Evolutionary conservation across 23 red algal species (phyloP).

Genomic region (Cyanidiococcus yangmingshanensis): DNA sequence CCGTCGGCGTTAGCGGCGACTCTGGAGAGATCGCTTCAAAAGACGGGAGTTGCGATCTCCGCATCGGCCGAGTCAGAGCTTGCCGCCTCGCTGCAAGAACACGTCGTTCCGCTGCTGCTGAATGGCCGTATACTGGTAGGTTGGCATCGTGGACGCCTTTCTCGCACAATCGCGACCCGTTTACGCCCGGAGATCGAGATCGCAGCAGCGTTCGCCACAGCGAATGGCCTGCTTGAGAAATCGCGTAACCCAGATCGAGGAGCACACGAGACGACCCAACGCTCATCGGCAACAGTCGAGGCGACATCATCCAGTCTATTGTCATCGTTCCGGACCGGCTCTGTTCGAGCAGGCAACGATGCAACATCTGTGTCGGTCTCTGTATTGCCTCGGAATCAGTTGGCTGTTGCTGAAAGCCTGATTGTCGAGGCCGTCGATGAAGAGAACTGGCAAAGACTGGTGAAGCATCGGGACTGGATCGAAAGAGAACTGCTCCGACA

Average conservation of each 20-base stretch:
- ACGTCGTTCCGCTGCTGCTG: conserved; percentile 4
- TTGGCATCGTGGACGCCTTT: conserved; percentile 12
- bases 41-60: neutral
- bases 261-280: neutral
- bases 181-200: conserved; percentile 6
- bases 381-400: neutral
- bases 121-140: neutral
- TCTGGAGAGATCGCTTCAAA: neutral
- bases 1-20: conserved; percentile 6
- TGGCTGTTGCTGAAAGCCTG: neutral
- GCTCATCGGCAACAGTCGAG: neutral
- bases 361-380: neutral
- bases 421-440: neutral
- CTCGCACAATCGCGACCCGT: neutral
- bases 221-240: neutral
- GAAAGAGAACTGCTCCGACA: conserved; percentile 2
- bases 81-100: neutral
- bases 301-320: neutral
- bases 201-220: neutral
- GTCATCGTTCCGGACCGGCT: neutral
- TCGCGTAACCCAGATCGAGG: neutral
- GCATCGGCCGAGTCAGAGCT: neutral
- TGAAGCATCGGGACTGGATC: neutral
- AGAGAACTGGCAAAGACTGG: neutral
- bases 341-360: neutral